Percentiles rank a stretch among this genome's conserved stretches.
Evolutionary conservation across 306 rosid genomes (phyloP).

Genomic region (Luffa acutangula): DNA sequence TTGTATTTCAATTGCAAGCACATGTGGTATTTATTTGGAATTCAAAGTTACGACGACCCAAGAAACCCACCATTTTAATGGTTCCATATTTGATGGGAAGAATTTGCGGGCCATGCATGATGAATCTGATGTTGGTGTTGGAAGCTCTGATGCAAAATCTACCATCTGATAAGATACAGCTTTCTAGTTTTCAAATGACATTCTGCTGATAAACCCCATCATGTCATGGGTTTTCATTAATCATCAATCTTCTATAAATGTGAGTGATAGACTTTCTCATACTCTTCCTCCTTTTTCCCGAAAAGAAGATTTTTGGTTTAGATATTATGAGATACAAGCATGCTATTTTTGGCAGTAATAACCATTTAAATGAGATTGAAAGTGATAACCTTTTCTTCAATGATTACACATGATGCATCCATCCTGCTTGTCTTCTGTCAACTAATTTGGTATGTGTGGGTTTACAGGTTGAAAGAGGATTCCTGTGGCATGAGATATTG

Average conservation of each 20-base stretch:
- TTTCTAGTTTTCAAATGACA: not conserved
- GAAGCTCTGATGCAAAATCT: not conserved
- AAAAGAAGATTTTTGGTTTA: not conserved
- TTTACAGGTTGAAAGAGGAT: conserved; percentile 2
- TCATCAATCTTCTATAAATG: not conserved
- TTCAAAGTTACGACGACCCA: not conserved
- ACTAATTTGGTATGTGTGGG: not conserved
- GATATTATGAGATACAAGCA: not conserved
- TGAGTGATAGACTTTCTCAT: not conserved
- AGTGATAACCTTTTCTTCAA: not conserved
- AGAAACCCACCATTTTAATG: not conserved
- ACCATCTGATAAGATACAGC: not conserved
- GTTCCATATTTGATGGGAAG: not conserved
- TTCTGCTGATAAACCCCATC: not conserved
- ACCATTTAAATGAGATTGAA: not conserved
- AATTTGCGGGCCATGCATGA: not conserved
- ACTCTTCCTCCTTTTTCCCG: not conserved
- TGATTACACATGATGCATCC: not conserved
- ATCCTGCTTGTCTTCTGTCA: not conserved
- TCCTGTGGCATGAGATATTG: not conserved
- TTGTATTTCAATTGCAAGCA: not conserved
- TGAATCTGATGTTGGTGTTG: not conserved
- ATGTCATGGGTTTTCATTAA: not conserved
- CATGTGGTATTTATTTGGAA: not conserved
- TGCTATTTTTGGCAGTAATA: not conserved